Evolutionary conservation across 2,329 filamentous ascomycete genomes (phyloP), one percentile per base, ranked within the genome.

Genomic region (Colletotrichum tropicale): DNA sequence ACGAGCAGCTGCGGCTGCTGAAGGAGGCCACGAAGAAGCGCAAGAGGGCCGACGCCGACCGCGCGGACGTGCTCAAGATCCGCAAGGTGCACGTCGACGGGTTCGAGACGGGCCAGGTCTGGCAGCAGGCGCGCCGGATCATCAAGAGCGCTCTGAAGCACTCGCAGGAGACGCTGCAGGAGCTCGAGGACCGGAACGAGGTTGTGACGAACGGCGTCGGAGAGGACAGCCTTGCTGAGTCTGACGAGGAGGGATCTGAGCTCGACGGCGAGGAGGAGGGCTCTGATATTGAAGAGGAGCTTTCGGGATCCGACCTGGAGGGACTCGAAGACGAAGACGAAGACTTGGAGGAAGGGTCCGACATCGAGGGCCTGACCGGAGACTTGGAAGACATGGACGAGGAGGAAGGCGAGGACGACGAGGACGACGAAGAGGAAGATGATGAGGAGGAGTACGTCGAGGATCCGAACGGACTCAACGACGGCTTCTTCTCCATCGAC

Each of bases 401-500:
- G 6, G 80, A 82, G 2, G 85, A 83, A 3, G 83, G 81, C 2
- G 83, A 81, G 1, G 84, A 85, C 0, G 83, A 85, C 0, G 82
- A 81, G 0, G 84, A 87, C 5, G 85, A 84, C 1, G 86, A 87
- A 2, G 82, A 81, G 3, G 83, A 81, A 1, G 84, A 85, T 0
- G 83, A 85, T 0, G 82, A 81, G 0, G 84, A 87, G 4, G 85
- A 84, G 52, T 93, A 93, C 75, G 86, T 92, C 10, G 89, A 93
- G 79, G 96, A 98, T 81, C 92, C 93, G 6, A 90, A 97, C 81
- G 95, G 96, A 8, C 91, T 99, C 36, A 98, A 99, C 81, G 97
- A 99, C 82, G 96, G 96, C 7, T 99, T 99, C 87, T 99, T 99
- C 86, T 98, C 95, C 18, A 96, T 99, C 80, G 96, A 98, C 81